Conservation (phyloP, 805 yeast genomes). For the Kuraishia piskuri region DNA sequence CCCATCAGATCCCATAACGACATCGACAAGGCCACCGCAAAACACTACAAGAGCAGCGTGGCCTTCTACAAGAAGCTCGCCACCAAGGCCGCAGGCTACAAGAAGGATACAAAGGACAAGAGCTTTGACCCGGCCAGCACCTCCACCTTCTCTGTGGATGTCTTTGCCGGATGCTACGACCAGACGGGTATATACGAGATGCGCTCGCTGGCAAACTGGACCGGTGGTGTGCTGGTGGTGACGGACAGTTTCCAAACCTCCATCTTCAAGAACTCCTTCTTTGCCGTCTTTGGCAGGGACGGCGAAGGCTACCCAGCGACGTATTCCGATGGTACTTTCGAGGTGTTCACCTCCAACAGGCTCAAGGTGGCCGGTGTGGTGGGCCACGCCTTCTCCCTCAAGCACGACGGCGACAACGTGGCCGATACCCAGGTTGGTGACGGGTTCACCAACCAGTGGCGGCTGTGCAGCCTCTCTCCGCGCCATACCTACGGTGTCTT, state of each 20-base stretch:
- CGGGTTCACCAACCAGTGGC: slow-evolving; percentile 89
- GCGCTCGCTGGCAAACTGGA: slow-evolving; percentile 75
- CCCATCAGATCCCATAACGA: slow-evolving; percentile 97
- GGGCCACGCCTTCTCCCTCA: slow-evolving; percentile 81
- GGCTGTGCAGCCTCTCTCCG: slow-evolving; percentile 77
- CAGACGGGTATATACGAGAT: slow-evolving; percentile 93
- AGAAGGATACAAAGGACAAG: slow-evolving; percentile 26
- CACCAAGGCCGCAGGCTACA: slow-evolving; percentile 51
- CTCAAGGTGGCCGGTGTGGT: slow-evolving; percentile 87
- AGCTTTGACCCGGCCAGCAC: slow-evolving; percentile 26
- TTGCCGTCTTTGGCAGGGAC: slow-evolving; percentile 82
- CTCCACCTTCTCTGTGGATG: slow-evolving; percentile 76
- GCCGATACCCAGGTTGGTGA: slow-evolving; percentile 91
- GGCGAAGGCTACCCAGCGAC: slow-evolving; percentile 77
- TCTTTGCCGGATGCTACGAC: slow-evolving; percentile 93
- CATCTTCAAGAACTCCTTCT: slow-evolving; percentile 85
- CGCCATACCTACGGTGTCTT: slow-evolving; percentile 82
- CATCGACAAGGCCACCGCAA: slow-evolving; percentile 84
- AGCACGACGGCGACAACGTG: slow-evolving; percentile 61
- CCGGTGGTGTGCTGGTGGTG: slow-evolving; percentile 85
- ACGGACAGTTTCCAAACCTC: slow-evolving; percentile 93
- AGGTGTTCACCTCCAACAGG: slow-evolving; percentile 80
- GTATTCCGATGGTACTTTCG: slow-evolving; percentile 86
- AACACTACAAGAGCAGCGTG: slow-evolving; percentile 78
- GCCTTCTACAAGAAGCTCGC: slow-evolving; percentile 74